Conservation (phyloP, 2,329 filamentous ascomycete genomes). For the Penicillium sclerotigenum region DNA sequence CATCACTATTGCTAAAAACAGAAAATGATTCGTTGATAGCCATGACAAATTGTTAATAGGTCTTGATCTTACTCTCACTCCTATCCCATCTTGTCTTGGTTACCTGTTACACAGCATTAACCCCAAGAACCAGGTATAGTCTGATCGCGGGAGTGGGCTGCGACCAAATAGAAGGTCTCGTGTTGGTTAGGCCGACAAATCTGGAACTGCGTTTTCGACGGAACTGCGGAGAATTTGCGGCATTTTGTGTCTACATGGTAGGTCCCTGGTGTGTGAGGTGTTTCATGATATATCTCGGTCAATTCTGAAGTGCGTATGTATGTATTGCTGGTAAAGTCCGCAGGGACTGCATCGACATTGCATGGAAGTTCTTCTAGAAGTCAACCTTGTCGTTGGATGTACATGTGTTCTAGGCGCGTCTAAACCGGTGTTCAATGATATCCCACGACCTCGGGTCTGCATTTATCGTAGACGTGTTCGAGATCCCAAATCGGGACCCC, state of each 20-base stretch:
- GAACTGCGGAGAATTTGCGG: neutral
- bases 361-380: neutral
- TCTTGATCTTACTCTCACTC: neutral
- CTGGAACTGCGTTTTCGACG: neutral
- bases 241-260: neutral
- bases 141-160: neutral
- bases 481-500: neutral
- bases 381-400: neutral
- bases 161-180: conserved; percentile 2
- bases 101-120: neutral
- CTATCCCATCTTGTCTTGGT: neutral
- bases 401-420: neutral
- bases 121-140: neutral
- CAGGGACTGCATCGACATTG: neutral
- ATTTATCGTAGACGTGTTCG: neutral
- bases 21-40: neutral
- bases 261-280: neutral
- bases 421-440: neutral
- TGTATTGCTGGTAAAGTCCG: neutral
- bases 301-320: neutral
- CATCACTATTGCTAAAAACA: neutral
- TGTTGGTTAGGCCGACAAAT: neutral
- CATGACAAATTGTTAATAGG: neutral
- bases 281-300: conserved; percentile 6
- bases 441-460: no score